Base-by-base conservation (phyloP, 371 early-diverging fungal genomes). In the Mortierella sp. region DNA sequence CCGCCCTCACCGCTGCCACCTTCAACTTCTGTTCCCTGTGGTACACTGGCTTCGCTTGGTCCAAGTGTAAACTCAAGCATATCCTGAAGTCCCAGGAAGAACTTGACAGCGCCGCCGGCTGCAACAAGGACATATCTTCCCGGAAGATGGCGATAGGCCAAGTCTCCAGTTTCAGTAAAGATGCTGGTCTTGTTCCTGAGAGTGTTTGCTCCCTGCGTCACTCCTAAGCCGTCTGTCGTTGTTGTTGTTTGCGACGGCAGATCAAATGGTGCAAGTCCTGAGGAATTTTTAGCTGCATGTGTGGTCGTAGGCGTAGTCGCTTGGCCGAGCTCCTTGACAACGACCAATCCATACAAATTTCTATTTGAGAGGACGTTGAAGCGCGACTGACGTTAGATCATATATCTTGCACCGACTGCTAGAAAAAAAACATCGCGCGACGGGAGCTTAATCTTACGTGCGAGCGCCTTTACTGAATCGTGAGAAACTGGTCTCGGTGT, bases 391-490 rank as follows among this genome's bases (percentile, higher is more conserved):
- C 28, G 13, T 31, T 61, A 26, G 34, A 16, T 34, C 9, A 26
- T 24, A n/a, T 6, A 8, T 0, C 19, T 61, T 31, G 19, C 6
- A 40, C 43, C 43, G 6, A 40, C 4, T 40, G 6, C 43, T 26
- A 28, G 24, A 28, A 16, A 19, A 3, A 40, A 37, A 40, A 11
- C 40, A 24, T 34, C 11, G 1, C 50, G 13, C 50, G 16, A 16
- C 13, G 16, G 50, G 16, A 16, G 3, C 13, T 16, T 50, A 50
- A n/a, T 24, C 81, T 37, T 86, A 86, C 86, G 86, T 81, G 72
- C 86, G 75, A 3, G 82, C 82, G 40, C 86, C 86, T 57, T 59
- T 79, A 46, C 74, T 74, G 76, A 86, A 86, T n/a, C 82, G 82
- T 14, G 74, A 78, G 37, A 59, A 86, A 11, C 72, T 69, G 28